Evolutionary conservation across 371 early-diverging fungal genomes (phyloP).

Genomic region (Mortierella sp.): DNA sequence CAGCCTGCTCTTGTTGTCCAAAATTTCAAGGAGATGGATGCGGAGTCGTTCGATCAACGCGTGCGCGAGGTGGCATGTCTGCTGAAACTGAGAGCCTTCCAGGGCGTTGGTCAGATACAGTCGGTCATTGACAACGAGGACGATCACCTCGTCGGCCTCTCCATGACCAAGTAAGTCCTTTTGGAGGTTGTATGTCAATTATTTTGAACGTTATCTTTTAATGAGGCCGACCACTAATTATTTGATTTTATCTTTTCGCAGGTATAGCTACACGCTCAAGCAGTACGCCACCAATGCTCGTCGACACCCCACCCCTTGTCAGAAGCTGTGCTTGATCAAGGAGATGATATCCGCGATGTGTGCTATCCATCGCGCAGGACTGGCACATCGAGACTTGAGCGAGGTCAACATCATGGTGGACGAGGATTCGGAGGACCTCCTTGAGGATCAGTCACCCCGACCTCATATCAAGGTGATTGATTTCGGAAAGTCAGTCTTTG

Average conservation of each 20-base stretch:
- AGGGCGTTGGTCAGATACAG: conserved; percentile 57
- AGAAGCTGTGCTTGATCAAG: conserved; percentile 69
- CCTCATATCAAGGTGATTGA: conserved; percentile 72
- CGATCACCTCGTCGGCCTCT: conserved; percentile 50
- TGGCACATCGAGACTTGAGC: conserved; percentile 76
- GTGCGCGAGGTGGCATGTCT: conserved; percentile 57
- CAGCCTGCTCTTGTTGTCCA: conserved; percentile 46
- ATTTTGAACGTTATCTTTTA: no score
- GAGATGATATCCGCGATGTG: conserved; percentile 71
- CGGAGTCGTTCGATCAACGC: conserved; percentile 55
- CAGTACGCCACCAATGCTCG: conserved; percentile 69
- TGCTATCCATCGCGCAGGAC: conserved; percentile 66
- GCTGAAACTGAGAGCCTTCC: conserved; percentile 37
- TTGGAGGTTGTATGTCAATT: no score
- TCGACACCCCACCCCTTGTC: conserved; percentile 67
- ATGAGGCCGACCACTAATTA: no score
- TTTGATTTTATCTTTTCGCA: no score
- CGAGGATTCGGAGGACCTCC: conserved; percentile 58
- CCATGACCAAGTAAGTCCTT: conserved; percentile 60
- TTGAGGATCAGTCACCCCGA: conserved; percentile 64
- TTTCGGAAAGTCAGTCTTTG: conserved; percentile 74
- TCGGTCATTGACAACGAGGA: conserved; percentile 52
- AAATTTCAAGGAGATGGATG: conserved; percentile 57
- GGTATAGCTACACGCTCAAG: conserved; percentile 75
- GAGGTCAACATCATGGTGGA: conserved; percentile 80